Conservation (phyloP, 495 filamentous ascomycete genomes). For the Thozetella sp. region DNA sequence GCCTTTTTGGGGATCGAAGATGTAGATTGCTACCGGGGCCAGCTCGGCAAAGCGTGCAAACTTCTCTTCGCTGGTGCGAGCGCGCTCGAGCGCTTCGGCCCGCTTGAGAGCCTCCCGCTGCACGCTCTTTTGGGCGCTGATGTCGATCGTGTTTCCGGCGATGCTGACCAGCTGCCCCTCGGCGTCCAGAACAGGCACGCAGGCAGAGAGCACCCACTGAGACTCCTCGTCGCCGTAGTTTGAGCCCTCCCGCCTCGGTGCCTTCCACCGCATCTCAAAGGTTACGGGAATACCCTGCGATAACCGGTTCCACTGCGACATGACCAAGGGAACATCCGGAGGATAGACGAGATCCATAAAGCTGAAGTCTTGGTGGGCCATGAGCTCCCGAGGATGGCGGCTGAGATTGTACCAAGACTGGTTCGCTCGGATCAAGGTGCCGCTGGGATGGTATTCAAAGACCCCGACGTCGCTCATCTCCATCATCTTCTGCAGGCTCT, state of each 20-base stretch:
- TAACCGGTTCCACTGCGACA: background rate
- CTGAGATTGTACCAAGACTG: background rate
- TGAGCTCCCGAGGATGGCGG: background rate
- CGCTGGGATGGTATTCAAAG: background rate
- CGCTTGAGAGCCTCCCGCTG: background rate
- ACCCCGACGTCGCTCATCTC: background rate
- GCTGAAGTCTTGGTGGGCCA: background rate
- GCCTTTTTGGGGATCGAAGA: conserved; percentile 59
- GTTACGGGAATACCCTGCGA: background rate
- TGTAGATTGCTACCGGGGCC: conserved; percentile 72
- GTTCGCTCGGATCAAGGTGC: background rate
- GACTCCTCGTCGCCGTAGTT: background rate
- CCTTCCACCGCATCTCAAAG: background rate
- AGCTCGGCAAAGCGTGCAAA: conserved; percentile 78
- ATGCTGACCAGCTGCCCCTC: background rate
- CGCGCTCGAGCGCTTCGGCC: conserved; percentile 44
- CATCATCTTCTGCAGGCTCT: background rate
- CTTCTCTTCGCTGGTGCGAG: conserved; percentile 66
- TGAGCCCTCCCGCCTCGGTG: background rate
- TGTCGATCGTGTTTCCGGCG: background rate
- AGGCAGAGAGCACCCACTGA: background rate
- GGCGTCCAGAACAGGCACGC: background rate
- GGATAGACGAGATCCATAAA: background rate
- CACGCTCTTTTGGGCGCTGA: background rate
- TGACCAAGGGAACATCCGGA: background rate